phyloP scores from a whole-genome alignment of 495 filamentous ascomycete species.

The Amphirosellinia nigrospora region DNA sequence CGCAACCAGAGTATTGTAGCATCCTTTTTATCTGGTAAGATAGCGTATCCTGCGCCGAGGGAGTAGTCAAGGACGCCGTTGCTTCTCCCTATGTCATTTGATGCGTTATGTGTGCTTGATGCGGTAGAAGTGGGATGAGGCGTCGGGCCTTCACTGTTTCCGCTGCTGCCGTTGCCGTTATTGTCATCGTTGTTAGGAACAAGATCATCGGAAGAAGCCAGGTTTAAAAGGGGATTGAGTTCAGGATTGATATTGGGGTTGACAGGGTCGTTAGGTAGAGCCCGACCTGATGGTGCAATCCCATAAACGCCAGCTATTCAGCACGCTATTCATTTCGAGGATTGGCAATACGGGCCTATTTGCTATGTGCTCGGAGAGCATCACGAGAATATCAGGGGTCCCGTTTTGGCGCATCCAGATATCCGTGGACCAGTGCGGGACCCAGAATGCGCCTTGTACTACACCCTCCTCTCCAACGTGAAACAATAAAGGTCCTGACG shows the following conservation, averaged over 20 bases:
- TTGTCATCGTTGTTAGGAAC: neutral
- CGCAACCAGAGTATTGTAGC: slow-evolving; percentile 38
- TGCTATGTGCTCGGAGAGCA: slow-evolving; percentile 39
- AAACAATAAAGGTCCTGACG: slow-evolving; percentile 40
- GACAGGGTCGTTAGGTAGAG: slow-evolving; percentile 13
- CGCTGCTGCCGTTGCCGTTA: neutral
- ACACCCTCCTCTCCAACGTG: slow-evolving; percentile 34
- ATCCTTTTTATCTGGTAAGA: slow-evolving; percentile 39
- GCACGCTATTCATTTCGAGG: slow-evolving; percentile 40
- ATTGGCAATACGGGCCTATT: slow-evolving; percentile 38
- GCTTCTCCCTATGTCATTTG: slow-evolving; percentile 3
- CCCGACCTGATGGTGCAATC: slow-evolving; percentile 3
- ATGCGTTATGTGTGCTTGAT: slow-evolving; percentile 1
- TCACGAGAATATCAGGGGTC: slow-evolving; percentile 39
- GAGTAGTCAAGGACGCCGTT: slow-evolving; percentile 30
- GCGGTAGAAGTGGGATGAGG: neutral
- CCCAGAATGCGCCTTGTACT: slow-evolving; percentile 40
- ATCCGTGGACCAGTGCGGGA: slow-evolving; percentile 37
- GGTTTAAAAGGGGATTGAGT: neutral
- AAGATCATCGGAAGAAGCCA: neutral
- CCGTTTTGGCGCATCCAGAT: slow-evolving; percentile 37
- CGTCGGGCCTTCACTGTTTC: neutral
- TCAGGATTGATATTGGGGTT: slow-evolving; percentile 4
- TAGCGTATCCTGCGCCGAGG: slow-evolving; percentile 40
- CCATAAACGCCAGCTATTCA: slow-evolving; percentile 24